Conservation (phyloP, 75 land plant species). For the Picea sitchensis region DNA sequence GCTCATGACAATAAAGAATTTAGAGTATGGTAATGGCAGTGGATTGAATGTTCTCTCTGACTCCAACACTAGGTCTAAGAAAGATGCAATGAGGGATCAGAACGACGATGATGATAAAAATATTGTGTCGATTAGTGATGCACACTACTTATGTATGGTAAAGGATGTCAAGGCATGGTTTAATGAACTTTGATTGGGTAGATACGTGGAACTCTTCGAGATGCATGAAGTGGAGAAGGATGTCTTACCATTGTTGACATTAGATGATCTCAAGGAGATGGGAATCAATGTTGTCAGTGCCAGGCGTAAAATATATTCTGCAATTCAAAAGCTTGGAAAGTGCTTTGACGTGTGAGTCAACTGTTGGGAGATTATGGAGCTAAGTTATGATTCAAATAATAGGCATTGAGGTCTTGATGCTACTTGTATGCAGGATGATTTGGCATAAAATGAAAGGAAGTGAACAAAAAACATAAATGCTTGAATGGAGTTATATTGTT, state of each 20-base stretch:
- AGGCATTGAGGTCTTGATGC: too few relatives aligned
- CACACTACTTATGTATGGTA: neutral
- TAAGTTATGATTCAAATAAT: too few relatives aligned
- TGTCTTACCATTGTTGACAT: conserved; percentile 75
- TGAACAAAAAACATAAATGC: too few relatives aligned
- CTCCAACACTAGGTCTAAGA: neutral
- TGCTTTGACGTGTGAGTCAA: too few relatives aligned
- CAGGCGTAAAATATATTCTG: conserved; percentile 72
- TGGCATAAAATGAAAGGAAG: too few relatives aligned
- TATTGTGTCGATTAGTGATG: neutral
- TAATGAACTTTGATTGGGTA: conserved; percentile 52
- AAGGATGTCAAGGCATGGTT: conserved; percentile 72
- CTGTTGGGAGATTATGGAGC: too few relatives aligned
- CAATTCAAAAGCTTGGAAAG: conserved; percentile 58
- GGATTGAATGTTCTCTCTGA: conserved; percentile 6
- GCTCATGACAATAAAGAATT: neutral
- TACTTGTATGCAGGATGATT: too few relatives aligned
- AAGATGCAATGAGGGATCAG: neutral
- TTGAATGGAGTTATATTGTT: too few relatives aligned
- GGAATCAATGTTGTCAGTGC: conserved; percentile 87
- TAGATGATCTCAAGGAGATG: conserved; percentile 93
- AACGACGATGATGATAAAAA: neutral
- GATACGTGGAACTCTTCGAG: conserved; percentile 79
- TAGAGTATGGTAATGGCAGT: neutral
- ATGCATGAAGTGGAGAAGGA: conserved; percentile 86